phyloP scores from a whole-genome alignment of 202 grass and related monocot species.

The Miscanthus sacchariflorus region DNA sequence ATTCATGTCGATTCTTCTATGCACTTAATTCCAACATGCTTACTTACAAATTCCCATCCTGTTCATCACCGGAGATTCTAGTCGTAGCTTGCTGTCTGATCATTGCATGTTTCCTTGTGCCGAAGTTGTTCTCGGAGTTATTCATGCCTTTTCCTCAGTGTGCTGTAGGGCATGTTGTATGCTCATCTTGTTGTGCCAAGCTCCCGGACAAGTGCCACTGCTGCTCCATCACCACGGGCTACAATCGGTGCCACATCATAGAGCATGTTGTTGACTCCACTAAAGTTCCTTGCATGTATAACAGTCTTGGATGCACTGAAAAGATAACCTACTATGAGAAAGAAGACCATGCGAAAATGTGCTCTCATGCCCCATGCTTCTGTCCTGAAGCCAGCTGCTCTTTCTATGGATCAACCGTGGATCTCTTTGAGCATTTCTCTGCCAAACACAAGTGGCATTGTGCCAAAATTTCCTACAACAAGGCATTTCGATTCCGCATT shows the following conservation, averaged over 20 bases:
- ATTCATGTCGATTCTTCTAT: background rate
- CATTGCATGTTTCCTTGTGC: background rate
- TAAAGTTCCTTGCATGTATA: constrained; percentile 31
- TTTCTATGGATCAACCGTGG: background rate
- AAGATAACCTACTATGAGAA: constrained; percentile 18
- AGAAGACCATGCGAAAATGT: background rate
- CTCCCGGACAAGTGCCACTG: constrained; percentile 22
- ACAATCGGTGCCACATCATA: constrained; percentile 21
- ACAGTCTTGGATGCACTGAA: background rate
- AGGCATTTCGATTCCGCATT: constrained; percentile 5
- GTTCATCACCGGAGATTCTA: background rate
- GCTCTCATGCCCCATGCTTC: constrained; percentile 33
- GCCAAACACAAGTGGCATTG: background rate
- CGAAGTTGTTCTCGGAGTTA: background rate
- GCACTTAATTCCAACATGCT: background rate
- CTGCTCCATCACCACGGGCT: background rate
- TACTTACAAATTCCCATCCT: background rate
- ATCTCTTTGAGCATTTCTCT: constrained; percentile 17
- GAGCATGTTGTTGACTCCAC: constrained; percentile 30
- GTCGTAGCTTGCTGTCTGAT: background rate
- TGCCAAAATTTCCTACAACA: constrained; percentile 15
- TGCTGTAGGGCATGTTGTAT: constrained; percentile 16
- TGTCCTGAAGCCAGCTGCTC: background rate
- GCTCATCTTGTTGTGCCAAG: constrained; percentile 5
- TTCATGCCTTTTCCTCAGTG: constrained; percentile 9